Percentiles rank a stretch among this genome's conserved stretches.
phyloP scores from a whole-genome alignment of 352 stramenopile species.

The Phytophthora fragariae region DNA sequence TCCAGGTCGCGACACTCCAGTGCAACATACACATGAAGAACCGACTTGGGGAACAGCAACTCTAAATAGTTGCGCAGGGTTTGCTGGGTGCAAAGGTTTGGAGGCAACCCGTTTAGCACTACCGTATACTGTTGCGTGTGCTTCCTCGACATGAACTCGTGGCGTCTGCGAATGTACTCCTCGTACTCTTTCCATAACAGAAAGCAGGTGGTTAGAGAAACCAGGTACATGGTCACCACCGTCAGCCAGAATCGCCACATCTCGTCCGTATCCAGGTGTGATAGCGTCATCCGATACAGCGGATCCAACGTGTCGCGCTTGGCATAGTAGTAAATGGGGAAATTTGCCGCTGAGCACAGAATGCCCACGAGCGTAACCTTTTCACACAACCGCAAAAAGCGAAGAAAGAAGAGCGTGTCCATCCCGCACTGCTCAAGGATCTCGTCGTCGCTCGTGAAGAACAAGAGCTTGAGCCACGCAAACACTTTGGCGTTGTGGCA shows the following conservation, averaged over 20 bases:
- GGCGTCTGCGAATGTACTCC: slow-evolving; percentile 74
- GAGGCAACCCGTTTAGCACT: slow-evolving; percentile 78
- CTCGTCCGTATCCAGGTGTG: slow-evolving; percentile 55
- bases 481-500: slow-evolving; percentile 50
- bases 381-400: slow-evolving; percentile 74
- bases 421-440: slow-evolving; percentile 76
- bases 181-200: slow-evolving; percentile 76
- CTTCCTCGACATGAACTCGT: slow-evolving; percentile 78
- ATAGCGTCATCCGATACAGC: slow-evolving; percentile 78
- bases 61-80: slow-evolving; percentile 84
- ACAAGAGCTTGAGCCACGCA: slow-evolving; percentile 65
- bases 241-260: slow-evolving; percentile 77
- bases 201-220: slow-evolving; percentile 67
- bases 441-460: slow-evolving; percentile 70
- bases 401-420: slow-evolving; percentile 85
- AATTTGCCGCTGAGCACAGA: slow-evolving; percentile 66
- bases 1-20: slow-evolving; percentile 81
- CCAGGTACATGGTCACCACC: slow-evolving; percentile 70
- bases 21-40: slow-evolving; percentile 77
- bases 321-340: slow-evolving; percentile 84
- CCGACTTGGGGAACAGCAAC: slow-evolving; percentile 71
- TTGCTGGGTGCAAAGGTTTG: slow-evolving; percentile 75
- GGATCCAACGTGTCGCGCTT: slow-evolving; percentile 42
- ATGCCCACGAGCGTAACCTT: slow-evolving; percentile 73
- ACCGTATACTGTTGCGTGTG: slow-evolving; percentile 81